Percentiles rank a stretch among this genome's conserved stretches.
Conservation (phyloP, 2,329 filamentous ascomycete genomes). For the Penicillium sp. region DNA sequence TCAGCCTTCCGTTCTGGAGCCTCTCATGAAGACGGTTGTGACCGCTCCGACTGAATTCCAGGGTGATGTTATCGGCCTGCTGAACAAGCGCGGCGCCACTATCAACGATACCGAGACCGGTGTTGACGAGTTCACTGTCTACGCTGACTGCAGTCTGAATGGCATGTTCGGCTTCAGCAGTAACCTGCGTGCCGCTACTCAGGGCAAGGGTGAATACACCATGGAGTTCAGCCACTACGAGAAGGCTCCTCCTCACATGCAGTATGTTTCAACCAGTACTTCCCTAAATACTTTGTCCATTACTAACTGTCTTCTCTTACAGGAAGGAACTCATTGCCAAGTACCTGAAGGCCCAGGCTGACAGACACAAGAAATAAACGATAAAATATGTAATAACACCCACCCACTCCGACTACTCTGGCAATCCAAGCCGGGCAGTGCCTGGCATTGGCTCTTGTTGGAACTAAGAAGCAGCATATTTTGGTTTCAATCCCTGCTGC, state of each 20-base stretch:
- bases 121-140: slow-evolving; percentile 87
- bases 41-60: slow-evolving; percentile 97
- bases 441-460: slow-evolving; percentile 6
- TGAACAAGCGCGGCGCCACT: slow-evolving; percentile 95
- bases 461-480: not conserved
- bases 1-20: slow-evolving; percentile 82
- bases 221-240: slow-evolving; percentile 99
- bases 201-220: slow-evolving; percentile 96
- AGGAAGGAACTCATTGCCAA: slow-evolving; percentile 66
- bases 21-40: slow-evolving; percentile 96
- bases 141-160: slow-evolving; percentile 89
- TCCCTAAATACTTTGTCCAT: not conserved
- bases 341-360: slow-evolving; percentile 65
- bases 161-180: slow-evolving; percentile 97
- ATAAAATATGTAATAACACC: slow-evolving; percentile 10
- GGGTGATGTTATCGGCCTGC: slow-evolving; percentile 85
- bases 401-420: slow-evolving; percentile 5
- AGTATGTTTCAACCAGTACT: slow-evolving; percentile 58
- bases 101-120: slow-evolving; percentile 96
- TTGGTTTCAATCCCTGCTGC: slow-evolving; percentile 1
- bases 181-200: slow-evolving; percentile 85
- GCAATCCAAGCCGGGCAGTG: slow-evolving; percentile 3
- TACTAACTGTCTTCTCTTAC: slow-evolving; percentile 13
- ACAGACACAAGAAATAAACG: slow-evolving; percentile 59
- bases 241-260: slow-evolving; percentile 79